These are phyloP conservation scores for Pseudoscleropodium purum DNA, from an alignment of 225 moss, liverwort and hornwort genomes.

Conservation along the genomic window DNA sequence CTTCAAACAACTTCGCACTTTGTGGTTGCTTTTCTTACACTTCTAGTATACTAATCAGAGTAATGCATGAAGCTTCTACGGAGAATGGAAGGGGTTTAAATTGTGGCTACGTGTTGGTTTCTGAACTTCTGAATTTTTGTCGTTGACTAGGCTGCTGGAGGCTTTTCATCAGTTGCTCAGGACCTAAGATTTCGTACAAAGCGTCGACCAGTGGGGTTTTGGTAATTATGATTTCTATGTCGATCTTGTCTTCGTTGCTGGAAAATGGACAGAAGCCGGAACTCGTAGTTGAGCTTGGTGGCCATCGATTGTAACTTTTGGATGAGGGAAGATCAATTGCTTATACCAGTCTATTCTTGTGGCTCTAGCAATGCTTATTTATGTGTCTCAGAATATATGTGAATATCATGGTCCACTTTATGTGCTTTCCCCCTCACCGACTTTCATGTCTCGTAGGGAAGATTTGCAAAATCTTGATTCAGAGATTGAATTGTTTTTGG, in stretches of 20 bases:
- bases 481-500: conserved; percentile 81
- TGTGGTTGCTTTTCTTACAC: not conserved
- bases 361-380: not conserved
- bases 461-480: conserved; percentile 83
- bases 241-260: not conserved
- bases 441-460: conserved; percentile 53
- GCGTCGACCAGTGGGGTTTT: conserved; percentile 92
- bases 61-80: not conserved
- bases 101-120: not conserved
- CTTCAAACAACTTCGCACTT: not conserved
- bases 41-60: not conserved
- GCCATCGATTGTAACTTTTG: not conserved
- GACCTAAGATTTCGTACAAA: conserved; percentile 63
- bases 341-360: not conserved
- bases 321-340: not conserved
- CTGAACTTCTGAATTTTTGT: not conserved
- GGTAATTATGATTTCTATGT: conserved; percentile 31
- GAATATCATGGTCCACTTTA: not conserved
- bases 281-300: not conserved
- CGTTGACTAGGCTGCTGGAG: conserved; percentile 70
- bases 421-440: not conserved
- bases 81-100: not conserved
- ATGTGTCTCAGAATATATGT: not conserved
- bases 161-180: conserved; percentile 88
- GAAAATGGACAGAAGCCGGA: not conserved